Percentiles rank a stretch among this genome's conserved stretches.
phyloP scores from a whole-genome alignment of 192 early-diverging fungal genomes.

The Phycomyces blakesleeanus region DNA sequence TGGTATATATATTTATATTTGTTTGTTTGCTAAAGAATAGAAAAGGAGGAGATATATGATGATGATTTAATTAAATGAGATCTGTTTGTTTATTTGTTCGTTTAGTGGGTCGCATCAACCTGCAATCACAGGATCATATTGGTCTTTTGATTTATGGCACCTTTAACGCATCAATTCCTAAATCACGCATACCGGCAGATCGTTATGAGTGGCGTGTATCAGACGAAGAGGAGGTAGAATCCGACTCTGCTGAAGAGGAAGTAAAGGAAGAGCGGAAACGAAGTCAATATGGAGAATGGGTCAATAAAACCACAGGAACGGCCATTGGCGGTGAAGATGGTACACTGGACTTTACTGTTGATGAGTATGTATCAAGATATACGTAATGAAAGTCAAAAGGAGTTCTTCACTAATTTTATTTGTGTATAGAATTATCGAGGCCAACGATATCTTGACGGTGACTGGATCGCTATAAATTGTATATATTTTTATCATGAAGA shows the following conservation, averaged over 20 bases:
- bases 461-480: constrained; percentile 60
- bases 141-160: constrained; percentile 89
- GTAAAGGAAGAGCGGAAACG: constrained; percentile 9
- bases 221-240: constrained; percentile 26
- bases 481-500: constrained; percentile 7
- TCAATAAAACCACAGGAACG: constrained; percentile 61
- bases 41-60: background rate
- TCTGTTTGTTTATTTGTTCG: constrained; percentile 5
- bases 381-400: background rate
- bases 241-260: constrained; percentile 6
- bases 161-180: constrained; percentile 94
- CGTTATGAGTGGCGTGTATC: constrained; percentile 70
- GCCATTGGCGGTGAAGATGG: constrained; percentile 61
- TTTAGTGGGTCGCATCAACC: constrained; percentile 85
- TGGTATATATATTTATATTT: too few relatives aligned
- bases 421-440: constrained; percentile 61
- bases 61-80: background rate
- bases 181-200: constrained; percentile 68
- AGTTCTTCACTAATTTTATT: constrained; percentile 10
- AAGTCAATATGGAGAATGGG: constrained; percentile 63
- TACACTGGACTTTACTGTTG: constrained; percentile 66
- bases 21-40: constrained; percentile 7
- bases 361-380: constrained; percentile 50
- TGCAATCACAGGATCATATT: constrained; percentile 92
- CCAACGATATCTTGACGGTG: constrained; percentile 80